Conservation (phyloP, 2,329 filamentous ascomycete species). For the Cercospora sp. region DNA sequence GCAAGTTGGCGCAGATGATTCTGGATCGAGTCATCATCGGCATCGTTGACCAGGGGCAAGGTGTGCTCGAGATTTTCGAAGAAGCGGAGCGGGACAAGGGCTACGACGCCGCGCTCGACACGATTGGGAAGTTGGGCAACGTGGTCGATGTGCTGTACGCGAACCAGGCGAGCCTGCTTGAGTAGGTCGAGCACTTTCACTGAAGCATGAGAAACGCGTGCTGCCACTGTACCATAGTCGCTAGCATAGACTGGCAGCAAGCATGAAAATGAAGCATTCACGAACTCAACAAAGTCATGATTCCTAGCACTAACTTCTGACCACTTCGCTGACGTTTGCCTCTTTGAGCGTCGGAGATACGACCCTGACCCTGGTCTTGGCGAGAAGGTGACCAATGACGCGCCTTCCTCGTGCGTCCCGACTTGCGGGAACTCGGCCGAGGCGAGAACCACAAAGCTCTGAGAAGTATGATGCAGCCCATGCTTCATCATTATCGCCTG, state of each 20-base stretch:
- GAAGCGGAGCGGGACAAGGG: constrained; percentile 90
- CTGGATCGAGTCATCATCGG: constrained; percentile 98
- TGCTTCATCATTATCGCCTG: neutral
- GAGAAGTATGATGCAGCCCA: constrained; percentile 11
- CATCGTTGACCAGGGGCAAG: constrained; percentile 94
- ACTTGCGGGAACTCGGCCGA: neutral
- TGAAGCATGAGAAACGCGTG: constrained; percentile 6
- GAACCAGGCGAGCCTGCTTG: constrained; percentile 92
- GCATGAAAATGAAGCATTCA: constrained; percentile 7
- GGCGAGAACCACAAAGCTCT: constrained; percentile 14
- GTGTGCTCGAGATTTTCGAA: constrained; percentile 94
- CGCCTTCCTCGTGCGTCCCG: neutral
- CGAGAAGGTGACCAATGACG: neutral
- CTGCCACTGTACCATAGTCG: constrained; percentile 20
- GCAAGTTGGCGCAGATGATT: constrained; percentile 99
- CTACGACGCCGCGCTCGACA: constrained; percentile 90
- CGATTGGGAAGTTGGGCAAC: constrained; percentile 94
- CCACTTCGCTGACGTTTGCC: constrained; percentile 1
- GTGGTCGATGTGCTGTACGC: constrained; percentile 97
- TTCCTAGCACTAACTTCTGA: neutral
- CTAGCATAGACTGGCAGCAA: constrained; percentile 20
- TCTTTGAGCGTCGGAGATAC: constrained; percentile 1
- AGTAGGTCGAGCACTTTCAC: constrained; percentile 56
- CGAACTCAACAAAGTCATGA: constrained; percentile 4
- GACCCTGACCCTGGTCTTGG: neutral